Evolutionary conservation across 2,329 filamentous ascomycete species (phyloP).

Genomic region (Lachnellula hyalina): DNA sequence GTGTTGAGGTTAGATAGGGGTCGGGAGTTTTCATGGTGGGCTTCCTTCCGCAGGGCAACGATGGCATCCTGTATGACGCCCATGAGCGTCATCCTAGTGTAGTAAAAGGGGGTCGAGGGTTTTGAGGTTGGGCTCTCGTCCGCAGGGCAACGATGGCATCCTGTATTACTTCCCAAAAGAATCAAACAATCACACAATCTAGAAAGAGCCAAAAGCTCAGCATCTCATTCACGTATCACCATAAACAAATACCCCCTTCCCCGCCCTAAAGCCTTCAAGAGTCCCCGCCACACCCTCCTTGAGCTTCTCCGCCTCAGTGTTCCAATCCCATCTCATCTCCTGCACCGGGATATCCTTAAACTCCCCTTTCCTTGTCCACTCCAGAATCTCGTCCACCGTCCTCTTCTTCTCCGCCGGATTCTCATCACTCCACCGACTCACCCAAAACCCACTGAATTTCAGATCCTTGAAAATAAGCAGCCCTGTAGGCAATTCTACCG

Average conservation of each 20-base stretch:
- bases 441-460: conserved; percentile 88
- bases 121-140: conserved; percentile 29
- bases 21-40: conserved; percentile 3
- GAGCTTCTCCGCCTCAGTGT: conserved; percentile 65
- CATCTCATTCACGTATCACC: conserved; percentile 38
- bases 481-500: conserved; percentile 73
- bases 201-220: not conserved
- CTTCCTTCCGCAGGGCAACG: conserved; percentile 10
- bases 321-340: conserved; percentile 76
- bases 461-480: conserved; percentile 92
- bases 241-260: conserved; percentile 89
- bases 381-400: conserved; percentile 81
- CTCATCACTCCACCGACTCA: conserved; percentile 79
- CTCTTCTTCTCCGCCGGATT: conserved; percentile 68
- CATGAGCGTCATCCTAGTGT: not conserved
- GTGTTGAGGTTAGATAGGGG: not conserved
- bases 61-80: conserved; percentile 11
- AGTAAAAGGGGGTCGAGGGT: conserved; percentile 22
- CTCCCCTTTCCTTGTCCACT: conserved; percentile 65
- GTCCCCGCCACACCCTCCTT: conserved; percentile 75
- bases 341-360: conserved; percentile 83
- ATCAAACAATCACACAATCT: not conserved
- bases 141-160: conserved; percentile 30
- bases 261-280: conserved; percentile 74
- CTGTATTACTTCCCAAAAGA: conserved; percentile 1